Percentiles rank a stretch among this genome's conserved stretches.
Evolutionary conservation across 1,139 yeast species (phyloP).

Genomic region (Hanseniaspora sp.): DNA sequence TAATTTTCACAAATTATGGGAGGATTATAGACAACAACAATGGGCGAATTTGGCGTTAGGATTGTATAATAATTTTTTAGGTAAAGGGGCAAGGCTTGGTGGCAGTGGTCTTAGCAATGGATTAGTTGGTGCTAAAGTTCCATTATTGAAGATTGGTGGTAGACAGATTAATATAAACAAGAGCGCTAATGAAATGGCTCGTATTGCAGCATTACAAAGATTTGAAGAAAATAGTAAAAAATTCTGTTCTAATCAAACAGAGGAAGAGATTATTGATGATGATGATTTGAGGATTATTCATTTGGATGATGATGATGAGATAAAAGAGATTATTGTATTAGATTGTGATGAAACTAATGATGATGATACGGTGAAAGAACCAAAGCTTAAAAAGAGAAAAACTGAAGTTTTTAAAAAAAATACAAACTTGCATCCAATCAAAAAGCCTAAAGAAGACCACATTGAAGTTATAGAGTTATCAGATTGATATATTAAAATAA

Average conservation of each 20-base stretch:
- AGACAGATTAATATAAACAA: constrained; percentile 15
- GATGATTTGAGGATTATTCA: constrained; percentile 33
- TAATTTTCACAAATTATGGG: constrained; percentile 54
- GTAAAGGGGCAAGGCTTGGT: constrained; percentile 37
- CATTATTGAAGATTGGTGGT: constrained; percentile 15
- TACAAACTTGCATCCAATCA: neutral
- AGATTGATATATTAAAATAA: neutral
- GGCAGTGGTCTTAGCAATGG: constrained; percentile 20
- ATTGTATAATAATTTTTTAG: constrained; percentile 33
- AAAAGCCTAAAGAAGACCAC: neutral
- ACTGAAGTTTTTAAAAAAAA: neutral
- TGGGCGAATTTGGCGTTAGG: constrained; percentile 42
- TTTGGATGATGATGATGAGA: constrained; percentile 17
- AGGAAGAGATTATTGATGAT: constrained; percentile 22
- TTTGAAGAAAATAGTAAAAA: constrained; percentile 37
- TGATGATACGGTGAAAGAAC: constrained; percentile 20
- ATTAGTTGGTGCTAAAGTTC: constrained; percentile 27
- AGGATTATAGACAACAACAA: constrained; percentile 48
- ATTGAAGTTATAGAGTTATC: constrained; percentile 7
- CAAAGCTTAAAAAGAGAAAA: neutral
- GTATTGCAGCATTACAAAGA: constrained; percentile 61
- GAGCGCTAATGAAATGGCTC: constrained; percentile 38
- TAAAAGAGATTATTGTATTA: neutral
- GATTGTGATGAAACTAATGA: neutral
- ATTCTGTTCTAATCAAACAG: constrained; percentile 37